Conservation (phyloP, 441 rosid genomes). For the Pelargonium citronellum region DNA sequence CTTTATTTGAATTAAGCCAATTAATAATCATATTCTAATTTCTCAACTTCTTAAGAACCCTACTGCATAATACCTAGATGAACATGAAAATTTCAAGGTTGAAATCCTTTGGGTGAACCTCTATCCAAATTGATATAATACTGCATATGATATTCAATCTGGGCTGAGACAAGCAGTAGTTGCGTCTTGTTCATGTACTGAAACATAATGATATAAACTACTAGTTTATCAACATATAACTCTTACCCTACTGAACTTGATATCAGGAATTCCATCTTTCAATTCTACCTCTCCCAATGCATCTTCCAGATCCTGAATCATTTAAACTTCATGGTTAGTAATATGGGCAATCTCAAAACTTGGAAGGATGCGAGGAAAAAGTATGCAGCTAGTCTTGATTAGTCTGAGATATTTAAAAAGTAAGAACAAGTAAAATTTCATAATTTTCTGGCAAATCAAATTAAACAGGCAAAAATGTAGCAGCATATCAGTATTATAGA, state of each 20-base stretch:
- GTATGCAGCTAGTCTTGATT: slow-evolving; percentile 11
- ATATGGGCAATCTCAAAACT: slow-evolving; percentile 19
- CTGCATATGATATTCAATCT: neutral
- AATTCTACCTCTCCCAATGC: slow-evolving; percentile 78
- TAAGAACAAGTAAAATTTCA: neutral
- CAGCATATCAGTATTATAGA: slow-evolving; percentile 9
- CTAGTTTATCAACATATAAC: slow-evolving; percentile 11
- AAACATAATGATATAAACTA: neutral
- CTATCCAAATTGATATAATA: neutral
- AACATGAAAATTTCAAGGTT: neutral
- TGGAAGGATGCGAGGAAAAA: slow-evolving; percentile 1
- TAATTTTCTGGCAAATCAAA: slow-evolving; percentile 16
- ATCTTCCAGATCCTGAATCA: slow-evolving; percentile 75
- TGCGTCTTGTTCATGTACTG: slow-evolving; percentile 3
- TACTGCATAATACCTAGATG: slow-evolving; percentile 8
- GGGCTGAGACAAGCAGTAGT: slow-evolving; percentile 3
- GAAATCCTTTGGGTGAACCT: neutral
- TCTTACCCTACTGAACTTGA: slow-evolving; percentile 91
- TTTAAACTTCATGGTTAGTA: slow-evolving; percentile 22
- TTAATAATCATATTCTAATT: neutral
- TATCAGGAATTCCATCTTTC: slow-evolving; percentile 81
- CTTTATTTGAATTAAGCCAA: neutral
- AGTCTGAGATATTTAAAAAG: neutral
- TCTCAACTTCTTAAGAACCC: slow-evolving; percentile 14
- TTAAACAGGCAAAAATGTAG: slow-evolving; percentile 9